These are phyloP conservation scores for Coccomyxa subellipsoidea DNA, from an alignment of 163 green algal genomes.

Conservation along the genomic window DNA sequence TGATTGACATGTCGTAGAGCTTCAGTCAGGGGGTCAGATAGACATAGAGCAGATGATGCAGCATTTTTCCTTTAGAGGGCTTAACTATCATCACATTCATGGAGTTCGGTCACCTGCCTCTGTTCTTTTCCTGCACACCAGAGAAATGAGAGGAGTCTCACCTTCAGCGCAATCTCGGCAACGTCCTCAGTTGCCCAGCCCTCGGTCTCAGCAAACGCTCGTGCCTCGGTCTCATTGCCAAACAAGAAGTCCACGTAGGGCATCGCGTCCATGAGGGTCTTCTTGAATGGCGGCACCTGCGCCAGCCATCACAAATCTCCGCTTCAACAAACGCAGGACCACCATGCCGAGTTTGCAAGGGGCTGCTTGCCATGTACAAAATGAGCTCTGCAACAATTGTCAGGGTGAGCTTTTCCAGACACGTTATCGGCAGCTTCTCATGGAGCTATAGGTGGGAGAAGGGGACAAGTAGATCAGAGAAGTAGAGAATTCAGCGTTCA, in stretches of 20 bases:
- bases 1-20: too few relatives aligned
- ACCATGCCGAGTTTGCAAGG: background rate
- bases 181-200: slow-evolving; percentile 86
- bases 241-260: slow-evolving; percentile 97
- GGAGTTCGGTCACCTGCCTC: too few relatives aligned
- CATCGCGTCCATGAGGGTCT: slow-evolving; percentile 76
- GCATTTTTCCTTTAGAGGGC: too few relatives aligned
- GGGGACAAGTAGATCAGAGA: too few relatives aligned
- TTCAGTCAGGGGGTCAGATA: too few relatives aligned
- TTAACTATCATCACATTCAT: too few relatives aligned
- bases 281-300: slow-evolving; percentile 96
- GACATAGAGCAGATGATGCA: too few relatives aligned
- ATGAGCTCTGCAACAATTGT: too few relatives aligned
- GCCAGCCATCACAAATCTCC: background rate
- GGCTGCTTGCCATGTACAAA: too few relatives aligned
- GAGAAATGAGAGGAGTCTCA: slow-evolving; percentile 16
- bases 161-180: slow-evolving; percentile 84
- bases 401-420: too few relatives aligned
- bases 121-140: background rate
- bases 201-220: slow-evolving; percentile 87
- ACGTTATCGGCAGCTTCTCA: too few relatives aligned
- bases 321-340: background rate
- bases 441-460: too few relatives aligned
- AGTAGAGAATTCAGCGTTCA: background rate
- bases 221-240: slow-evolving; percentile 96